Base-by-base conservation (phyloP, 805 yeast genomes). In the Hanseniaspora pseudoguilliermondii region DNA sequence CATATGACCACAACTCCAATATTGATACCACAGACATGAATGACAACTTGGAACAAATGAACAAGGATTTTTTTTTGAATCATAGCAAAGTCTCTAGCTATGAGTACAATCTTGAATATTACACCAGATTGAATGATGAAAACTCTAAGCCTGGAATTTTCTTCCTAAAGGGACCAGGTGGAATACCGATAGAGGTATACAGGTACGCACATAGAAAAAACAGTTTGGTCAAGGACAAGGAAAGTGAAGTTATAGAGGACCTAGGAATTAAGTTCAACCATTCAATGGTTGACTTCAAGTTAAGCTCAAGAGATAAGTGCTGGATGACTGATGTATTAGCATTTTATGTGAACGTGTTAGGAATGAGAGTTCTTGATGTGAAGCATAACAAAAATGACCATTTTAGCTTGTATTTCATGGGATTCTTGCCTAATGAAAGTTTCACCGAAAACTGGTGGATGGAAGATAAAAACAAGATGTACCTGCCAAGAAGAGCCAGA, bases 161-260 rank as follows among this genome's bases (percentile, higher is more conserved):
- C 0, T 93, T 91, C 70, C 95, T 84, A 7, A 77, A 89, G 62
- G 98, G 91, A 65, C 97, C 97, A 5, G 91, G 93, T 70, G 93
- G 95, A 62, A 90, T 93, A 72, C 93, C 97, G 97, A 78, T 91
- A 64, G 98, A 91, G 74, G 72, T 91, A 64, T 78, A 91, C 61
- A 81, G 80, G 64, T 82, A 79, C 62, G 74, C 70, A 23, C 58
- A 63, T 55, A 58, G 61, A 34, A 29, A 41, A 6, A 47, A 54
- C 20, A 23, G 46, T 9, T 49, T 58, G 11, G 41, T 52, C 21
- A 57, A 59, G 5, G 59, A 53, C 13, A 61, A 59, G 16, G 48
- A 52, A 18, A 36, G 18, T 10, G 54, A 32, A 5, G 56, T 61
- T 29, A 50, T 47, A 25, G 49, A 58, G n/a, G 58, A 61, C 49